phyloP scores from a whole-genome alignment of 257 asterid species.

The Solanum chiquidenum region DNA sequence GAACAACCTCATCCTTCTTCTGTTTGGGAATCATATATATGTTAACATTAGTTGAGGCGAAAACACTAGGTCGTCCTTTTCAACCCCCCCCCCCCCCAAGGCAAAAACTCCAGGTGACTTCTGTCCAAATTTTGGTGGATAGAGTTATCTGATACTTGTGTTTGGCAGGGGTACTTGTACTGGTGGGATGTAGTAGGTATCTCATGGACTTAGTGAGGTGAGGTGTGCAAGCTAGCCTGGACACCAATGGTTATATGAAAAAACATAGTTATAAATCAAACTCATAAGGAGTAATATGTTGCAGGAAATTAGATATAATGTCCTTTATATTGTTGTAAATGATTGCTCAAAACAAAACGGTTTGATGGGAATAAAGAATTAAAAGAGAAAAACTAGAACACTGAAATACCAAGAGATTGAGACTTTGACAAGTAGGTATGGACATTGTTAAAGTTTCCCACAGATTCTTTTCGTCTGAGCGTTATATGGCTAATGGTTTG shows the following conservation, averaged over 20 bases:
- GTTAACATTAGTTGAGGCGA: neutral
- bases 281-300: neutral
- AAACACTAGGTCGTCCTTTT: neutral
- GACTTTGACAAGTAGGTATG: neutral
- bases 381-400: neutral
- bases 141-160: neutral
- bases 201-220: neutral
- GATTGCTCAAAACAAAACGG: neutral
- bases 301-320: neutral
- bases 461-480: neutral
- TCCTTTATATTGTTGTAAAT: neutral
- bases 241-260: neutral
- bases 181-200: neutral
- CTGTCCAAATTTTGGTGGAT: neutral
- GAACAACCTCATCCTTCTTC: neutral
- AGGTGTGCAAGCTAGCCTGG: neutral
- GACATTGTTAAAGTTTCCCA: neutral
- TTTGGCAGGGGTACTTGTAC: neutral
- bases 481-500: slow-evolving; percentile 1
- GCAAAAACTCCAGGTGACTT: neutral
- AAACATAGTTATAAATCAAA: neutral
- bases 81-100: neutral
- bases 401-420: neutral
- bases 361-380: neutral
- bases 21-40: neutral